phyloP scores from a whole-genome alignment of 805 yeast genomes.

The Kazachstania viticola region DNA sequence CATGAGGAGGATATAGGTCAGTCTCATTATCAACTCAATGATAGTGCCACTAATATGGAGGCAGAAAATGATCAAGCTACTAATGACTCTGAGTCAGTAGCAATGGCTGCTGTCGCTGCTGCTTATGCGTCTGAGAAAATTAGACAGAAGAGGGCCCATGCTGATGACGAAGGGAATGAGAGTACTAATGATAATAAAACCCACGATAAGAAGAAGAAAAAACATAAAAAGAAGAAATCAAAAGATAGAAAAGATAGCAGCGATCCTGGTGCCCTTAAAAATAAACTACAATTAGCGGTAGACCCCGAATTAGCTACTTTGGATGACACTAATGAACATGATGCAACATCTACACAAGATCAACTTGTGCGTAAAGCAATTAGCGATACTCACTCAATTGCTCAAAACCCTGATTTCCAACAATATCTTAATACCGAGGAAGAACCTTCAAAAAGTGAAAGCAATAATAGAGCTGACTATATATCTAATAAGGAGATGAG shows the following conservation, averaged over 20 bases:
- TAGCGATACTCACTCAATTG: constrained; percentile 54
- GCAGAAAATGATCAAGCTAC: neutral
- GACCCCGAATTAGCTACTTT: constrained; percentile 48
- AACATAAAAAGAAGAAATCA: constrained; percentile 8
- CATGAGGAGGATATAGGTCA: constrained; percentile 10
- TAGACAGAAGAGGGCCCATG: constrained; percentile 7
- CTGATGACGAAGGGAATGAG: constrained; percentile 5
- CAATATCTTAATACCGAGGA: constrained; percentile 25
- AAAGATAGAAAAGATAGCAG: constrained; percentile 1
- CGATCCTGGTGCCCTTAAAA: neutral
- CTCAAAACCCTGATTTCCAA: constrained; percentile 33
- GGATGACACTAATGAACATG: constrained; percentile 24
- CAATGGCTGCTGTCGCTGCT: constrained; percentile 26
- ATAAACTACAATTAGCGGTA: constrained; percentile 29
- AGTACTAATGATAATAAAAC: constrained; percentile 4
- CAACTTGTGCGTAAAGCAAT: constrained; percentile 62
- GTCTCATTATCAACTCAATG: neutral
- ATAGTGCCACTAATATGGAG: too few species aligned
- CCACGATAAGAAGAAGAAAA: constrained; percentile 10
- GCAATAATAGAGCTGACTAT: constrained; percentile 1
- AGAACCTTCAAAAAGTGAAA: constrained; percentile 12
- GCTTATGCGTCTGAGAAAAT: constrained; percentile 19
- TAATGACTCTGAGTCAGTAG: constrained; percentile 16
- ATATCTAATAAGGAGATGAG: neutral
- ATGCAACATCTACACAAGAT: constrained; percentile 40